A percentile compares a stretch with the other conserved stretches of the same genome.
phyloP scores from a whole-genome alignment of 441 rosid species.

The Erodium trifolium region DNA sequence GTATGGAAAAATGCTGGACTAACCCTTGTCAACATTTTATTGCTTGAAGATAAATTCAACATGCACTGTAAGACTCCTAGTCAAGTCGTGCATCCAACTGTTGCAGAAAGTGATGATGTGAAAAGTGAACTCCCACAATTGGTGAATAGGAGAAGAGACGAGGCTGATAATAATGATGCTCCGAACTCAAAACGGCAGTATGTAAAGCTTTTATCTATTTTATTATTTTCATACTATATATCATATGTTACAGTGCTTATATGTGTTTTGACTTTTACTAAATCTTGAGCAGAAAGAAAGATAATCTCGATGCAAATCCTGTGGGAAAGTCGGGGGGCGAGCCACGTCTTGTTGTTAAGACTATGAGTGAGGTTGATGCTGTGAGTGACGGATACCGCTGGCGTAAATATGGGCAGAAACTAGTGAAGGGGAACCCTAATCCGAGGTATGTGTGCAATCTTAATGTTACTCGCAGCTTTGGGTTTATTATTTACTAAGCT shows the following conservation, averaged over 20 bases:
- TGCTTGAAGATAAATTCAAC: conserved; percentile 34
- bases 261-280: conserved; percentile 12
- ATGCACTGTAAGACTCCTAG: conserved; percentile 36
- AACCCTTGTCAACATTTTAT: not conserved
- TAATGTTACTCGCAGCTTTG: not conserved
- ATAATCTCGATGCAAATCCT: conserved; percentile 60
- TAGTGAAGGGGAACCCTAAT: conserved; percentile 88
- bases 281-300: conserved; percentile 48
- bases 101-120: conserved; percentile 32
- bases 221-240: not conserved
- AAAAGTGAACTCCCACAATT: conserved; percentile 22
- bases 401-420: conserved; percentile 98
- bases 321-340: conserved; percentile 71
- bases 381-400: conserved; percentile 91
- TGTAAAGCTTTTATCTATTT: conserved; percentile 11
- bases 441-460: conserved; percentile 44
- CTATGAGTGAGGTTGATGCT: conserved; percentile 82
- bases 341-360: conserved; percentile 72
- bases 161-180: conserved; percentile 35
- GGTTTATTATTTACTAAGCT: too few species aligned
- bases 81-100: conserved; percentile 27
- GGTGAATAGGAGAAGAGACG: conserved; percentile 38
- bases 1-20: not conserved
- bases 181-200: conserved; percentile 62
- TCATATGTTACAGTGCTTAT: conserved; percentile 1